These are phyloP conservation scores for Dictyostelium firmibasis DNA, from an alignment of 78 protist species.

Conservation along the genomic window DNA sequence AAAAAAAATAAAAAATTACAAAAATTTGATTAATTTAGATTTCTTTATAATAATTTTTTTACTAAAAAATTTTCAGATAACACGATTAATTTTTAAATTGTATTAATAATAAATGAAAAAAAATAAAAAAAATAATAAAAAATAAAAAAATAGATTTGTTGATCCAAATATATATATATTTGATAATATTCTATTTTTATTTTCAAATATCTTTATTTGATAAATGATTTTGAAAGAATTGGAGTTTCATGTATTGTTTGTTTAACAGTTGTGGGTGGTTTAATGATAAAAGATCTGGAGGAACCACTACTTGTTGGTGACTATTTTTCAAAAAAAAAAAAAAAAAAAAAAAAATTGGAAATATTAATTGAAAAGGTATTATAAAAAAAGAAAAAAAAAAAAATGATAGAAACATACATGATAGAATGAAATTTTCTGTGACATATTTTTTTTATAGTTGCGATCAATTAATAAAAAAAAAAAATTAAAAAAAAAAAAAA, in stretches of 20 bases:
- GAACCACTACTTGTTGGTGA: not conserved
- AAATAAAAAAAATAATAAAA: too few relatives aligned
- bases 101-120: too few relatives aligned
- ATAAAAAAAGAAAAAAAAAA: too few relatives aligned
- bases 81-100: too few relatives aligned
- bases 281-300: not conserved
- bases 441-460: not conserved
- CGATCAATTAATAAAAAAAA: not conserved
- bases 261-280: not conserved
- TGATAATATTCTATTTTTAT: not conserved
- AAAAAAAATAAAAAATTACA: too few relatives aligned
- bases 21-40: too few relatives aligned
- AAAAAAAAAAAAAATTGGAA: too few relatives aligned
- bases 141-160: too few relatives aligned
- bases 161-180: not conserved
- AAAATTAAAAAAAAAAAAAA: too few relatives aligned
- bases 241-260: not conserved
- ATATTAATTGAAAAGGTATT: not conserved
- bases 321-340: not conserved
- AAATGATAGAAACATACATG: not conserved
- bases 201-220: not conserved
- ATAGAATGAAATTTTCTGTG: not conserved
- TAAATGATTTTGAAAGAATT: not conserved
- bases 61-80: too few relatives aligned
- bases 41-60: too few relatives aligned